Evolutionary conservation across 2,329 filamentous ascomycete species (phyloP), one percentile per base, ranked within the genome.

Genomic region (Geosmithia morbida): DNA sequence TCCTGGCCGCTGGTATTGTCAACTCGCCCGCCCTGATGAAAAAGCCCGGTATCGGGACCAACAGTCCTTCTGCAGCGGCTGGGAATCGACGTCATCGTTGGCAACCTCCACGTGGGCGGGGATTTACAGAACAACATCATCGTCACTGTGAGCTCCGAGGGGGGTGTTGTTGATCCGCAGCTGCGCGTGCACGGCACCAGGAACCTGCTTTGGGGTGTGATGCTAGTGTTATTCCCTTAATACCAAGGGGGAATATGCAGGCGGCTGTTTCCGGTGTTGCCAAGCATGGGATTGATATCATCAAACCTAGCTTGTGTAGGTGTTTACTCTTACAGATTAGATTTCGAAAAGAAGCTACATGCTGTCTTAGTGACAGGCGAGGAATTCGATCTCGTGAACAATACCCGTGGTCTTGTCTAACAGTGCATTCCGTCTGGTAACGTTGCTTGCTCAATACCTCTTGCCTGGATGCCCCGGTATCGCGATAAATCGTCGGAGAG

Each of bases 1-100:
- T 72, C 22, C 43, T 73, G 4, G 59, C 61, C 1, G 66, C 65
- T 6, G 69, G 69, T 2, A 55, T 62, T 1, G 59, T 71, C 50
- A 62, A 68, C 46, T 62, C 63, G 0, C 67, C 70, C 3, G 59
- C 64, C 17, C 53, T 72, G 26, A 60, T 72, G 5, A 63, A 71
- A 51, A 57, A 68, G 7, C 69, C 66, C 2, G 65, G 67, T 1
- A 59, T 70, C 43, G 68, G n/a, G 68, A 18, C 51, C 59, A 7
- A 55, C 52, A 22, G 50, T 50, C 2, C 55, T 66, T 5, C 56
- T 72, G 1, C 52, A 57, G 14, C 53, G 56, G 46, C 55, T 58
- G 6, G 57, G 54, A 3, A 57, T 65, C 16, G 49, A 57, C 2
- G 51, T 61, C 2, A 47, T 66, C 2, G 54, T 62, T 5, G 56